Evolutionary conservation across 2,329 filamentous ascomycete genomes (phyloP).

Genomic region (Dactylellina cionopaga): DNA sequence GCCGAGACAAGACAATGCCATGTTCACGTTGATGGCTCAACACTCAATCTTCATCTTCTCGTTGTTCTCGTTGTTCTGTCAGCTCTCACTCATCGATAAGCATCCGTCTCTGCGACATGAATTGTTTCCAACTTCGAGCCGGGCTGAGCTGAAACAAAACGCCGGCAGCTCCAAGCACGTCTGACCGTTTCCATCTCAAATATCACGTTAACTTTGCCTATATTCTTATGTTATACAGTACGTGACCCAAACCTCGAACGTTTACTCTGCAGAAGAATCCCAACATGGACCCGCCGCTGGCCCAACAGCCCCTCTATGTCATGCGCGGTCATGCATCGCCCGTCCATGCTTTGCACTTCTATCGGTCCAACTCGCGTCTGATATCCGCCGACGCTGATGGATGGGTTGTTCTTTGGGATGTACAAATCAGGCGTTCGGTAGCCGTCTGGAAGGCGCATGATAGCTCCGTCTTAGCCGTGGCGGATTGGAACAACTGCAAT

Average conservation of each 20-base stretch:
- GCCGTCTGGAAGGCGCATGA: conserved; percentile 89
- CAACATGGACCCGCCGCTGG: conserved; percentile 60
- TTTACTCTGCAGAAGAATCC: neutral
- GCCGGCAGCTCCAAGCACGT: conserved; percentile 17
- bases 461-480: conserved; percentile 78
- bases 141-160: conserved; percentile 47
- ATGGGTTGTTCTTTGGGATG: conserved; percentile 85
- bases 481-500: conserved; percentile 75
- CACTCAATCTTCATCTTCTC: too few species aligned
- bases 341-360: conserved; percentile 80
- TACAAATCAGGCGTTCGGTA: conserved; percentile 79
- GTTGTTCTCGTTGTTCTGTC: neutral
- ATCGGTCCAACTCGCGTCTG: conserved; percentile 77
- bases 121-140: conserved; percentile 43
- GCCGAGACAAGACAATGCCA: too few species aligned
- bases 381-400: conserved; percentile 90
- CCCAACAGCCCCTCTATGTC: conserved; percentile 71
- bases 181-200: conserved; percentile 30
- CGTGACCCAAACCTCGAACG: neutral
- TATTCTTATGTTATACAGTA: neutral
- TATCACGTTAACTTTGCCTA: neutral
- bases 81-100: conserved; percentile 21
- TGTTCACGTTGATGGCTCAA: too few species aligned
- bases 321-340: conserved; percentile 85
- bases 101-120: conserved; percentile 33